phyloP scores from a whole-genome alignment of 1,139 yeast genomes.

The Taiozyma sp. region DNA sequence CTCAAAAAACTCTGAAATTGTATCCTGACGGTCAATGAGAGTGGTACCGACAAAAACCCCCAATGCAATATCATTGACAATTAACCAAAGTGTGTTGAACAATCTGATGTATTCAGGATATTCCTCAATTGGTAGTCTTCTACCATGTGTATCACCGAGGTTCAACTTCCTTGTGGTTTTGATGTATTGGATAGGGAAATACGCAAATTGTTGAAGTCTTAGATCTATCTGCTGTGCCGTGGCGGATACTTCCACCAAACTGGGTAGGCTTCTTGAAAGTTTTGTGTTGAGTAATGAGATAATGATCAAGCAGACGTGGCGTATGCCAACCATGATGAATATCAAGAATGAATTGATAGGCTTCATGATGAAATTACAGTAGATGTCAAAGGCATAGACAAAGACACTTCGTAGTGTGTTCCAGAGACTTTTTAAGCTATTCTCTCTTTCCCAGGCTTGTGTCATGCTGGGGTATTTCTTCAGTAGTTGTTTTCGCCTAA shows the following conservation, averaged over 20 bases:
- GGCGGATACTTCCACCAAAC: conserved; percentile 46
- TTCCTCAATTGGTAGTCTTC: conserved; percentile 27
- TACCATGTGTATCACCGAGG: conserved; percentile 24
- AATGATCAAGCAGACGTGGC: conserved; percentile 31
- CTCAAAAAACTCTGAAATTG: conserved; percentile 33
- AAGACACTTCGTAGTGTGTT: neutral
- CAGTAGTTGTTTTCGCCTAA: conserved; percentile 10
- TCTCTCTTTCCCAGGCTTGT: conserved; percentile 9
- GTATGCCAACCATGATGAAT: conserved; percentile 17
- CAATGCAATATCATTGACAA: conserved; percentile 71
- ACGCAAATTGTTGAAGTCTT: conserved; percentile 69
- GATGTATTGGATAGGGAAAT: conserved; percentile 76
- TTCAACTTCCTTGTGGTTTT: conserved; percentile 35
- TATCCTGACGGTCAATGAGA: conserved; percentile 39
- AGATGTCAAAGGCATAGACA: neutral
- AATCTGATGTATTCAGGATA: conserved; percentile 79
- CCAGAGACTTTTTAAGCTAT: neutral
- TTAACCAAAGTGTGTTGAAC: conserved; percentile 86
- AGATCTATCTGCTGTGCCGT: conserved; percentile 75
- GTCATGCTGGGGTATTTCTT: conserved; percentile 11
- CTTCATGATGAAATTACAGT: conserved; percentile 3
- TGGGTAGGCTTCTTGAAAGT: conserved; percentile 22
- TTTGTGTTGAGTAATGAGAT: conserved; percentile 34
- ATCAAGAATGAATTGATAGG: conserved; percentile 9
- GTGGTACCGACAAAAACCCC: conserved; percentile 59